Base-by-base conservation (phyloP, 176 grass and related monocot genomes). In the Oryza punctata region DNA sequence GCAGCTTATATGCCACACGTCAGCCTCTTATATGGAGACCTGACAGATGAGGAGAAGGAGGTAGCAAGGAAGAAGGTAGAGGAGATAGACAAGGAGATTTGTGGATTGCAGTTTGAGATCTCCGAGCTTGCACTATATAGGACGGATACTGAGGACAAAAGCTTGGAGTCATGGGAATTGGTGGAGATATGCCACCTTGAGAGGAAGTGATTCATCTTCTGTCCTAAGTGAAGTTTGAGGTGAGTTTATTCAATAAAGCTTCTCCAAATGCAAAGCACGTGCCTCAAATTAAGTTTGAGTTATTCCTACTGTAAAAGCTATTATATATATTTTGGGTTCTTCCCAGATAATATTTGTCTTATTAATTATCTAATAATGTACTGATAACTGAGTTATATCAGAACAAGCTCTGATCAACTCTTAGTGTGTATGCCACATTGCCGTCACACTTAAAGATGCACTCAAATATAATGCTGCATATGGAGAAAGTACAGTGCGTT, bases 1-100 rank as follows among this genome's bases (percentile, higher is more conserved):
- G 65, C 83, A 99, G 96, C 96, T 2, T 99, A 96, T 54, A 91
- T 94, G 89, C 93, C 96, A 0, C 93, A 99, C 40, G 65, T 94
- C 25, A 96, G 96, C 44, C 89, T 96, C 67, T 70, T 92, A 66
- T 99, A 99, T 13, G 87, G 60, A 76, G 96, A 99, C 72, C 77
- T 99, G 35, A 89, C 89, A 32, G 96, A 92, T 23, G 93, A 99
- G 73, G 87, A 92, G 80, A 89, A 92, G 90, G 91, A 96, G 77
- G 83, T 71, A 59, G 96, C 93, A 27, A 87, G 91, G 75, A 87
- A 81, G 83, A 94, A 92, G 82, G 89, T 80, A 26, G 93, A 94
- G 78, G 93, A 94, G 32, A 46, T 94, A 65, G 91, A 91, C 59
- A 91, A 87, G 80, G 91, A 96, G 77, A 75, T 99, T 11, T 72